Conservation (phyloP, 495 filamentous ascomycete genomes). For the Aspergillus carlsbadensis region DNA sequence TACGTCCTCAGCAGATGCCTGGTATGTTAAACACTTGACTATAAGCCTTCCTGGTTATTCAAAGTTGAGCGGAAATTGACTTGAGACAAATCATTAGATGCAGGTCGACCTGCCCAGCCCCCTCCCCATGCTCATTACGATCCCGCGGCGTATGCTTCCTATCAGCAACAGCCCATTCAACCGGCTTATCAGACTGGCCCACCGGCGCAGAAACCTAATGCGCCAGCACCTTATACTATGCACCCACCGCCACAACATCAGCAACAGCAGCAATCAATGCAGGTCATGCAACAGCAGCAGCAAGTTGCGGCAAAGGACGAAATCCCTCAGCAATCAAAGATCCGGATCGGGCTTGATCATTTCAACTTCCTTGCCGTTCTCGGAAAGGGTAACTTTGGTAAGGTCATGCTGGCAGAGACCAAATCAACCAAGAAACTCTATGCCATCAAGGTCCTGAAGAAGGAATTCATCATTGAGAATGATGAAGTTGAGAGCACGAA, state of each 20-base stretch:
- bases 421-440: slow-evolving; percentile 90
- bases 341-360: slow-evolving; percentile 90
- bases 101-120: slow-evolving; percentile 38
- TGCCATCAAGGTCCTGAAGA: slow-evolving; percentile 99
- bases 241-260: slow-evolving; percentile 45
- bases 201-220: slow-evolving; percentile 24
- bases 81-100: slow-evolving; percentile 21
- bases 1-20: slow-evolving; percentile 33
- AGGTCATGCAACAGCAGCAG: slow-evolving; percentile 24
- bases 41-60: not conserved
- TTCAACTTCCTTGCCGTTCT: slow-evolving; percentile 99
- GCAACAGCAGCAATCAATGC: slow-evolving; percentile 40
- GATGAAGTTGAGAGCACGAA: slow-evolving; percentile 99
- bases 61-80: slow-evolving; percentile 10
- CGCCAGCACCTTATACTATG: slow-evolving; percentile 28
- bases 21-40: slow-evolving; percentile 26
- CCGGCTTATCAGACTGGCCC: slow-evolving; percentile 20
- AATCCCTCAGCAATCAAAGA: slow-evolving; percentile 60
- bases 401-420: slow-evolving; percentile 99
- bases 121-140: slow-evolving; percentile 67
- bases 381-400: slow-evolving; percentile 99
- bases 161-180: slow-evolving; percentile 43
- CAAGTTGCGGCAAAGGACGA: slow-evolving; percentile 46
- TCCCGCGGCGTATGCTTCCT: slow-evolving; percentile 67
- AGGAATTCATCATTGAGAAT: slow-evolving; percentile 99